Evolutionary conservation across 441 rosid genomes (phyloP), one percentile per base, ranked within the genome.

Genomic region (Populus hybrid): DNA sequence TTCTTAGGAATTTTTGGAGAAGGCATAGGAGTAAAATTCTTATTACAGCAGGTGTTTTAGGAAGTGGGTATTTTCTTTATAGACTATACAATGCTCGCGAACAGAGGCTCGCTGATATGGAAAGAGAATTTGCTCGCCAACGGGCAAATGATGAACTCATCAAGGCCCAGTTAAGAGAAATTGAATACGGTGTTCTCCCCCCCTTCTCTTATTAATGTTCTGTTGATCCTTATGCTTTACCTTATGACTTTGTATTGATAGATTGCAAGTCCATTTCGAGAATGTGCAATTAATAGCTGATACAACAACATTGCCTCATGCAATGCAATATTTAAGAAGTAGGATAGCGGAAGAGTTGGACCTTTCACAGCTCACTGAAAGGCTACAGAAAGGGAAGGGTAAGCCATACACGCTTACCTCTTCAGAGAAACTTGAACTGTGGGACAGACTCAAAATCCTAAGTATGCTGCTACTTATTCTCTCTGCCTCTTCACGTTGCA

Each of bases 201-300:
- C 20, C 11, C 57, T 7, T 26, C 23, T 61, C 79, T 24, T 71
- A 14, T 28, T 5, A 26, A 65, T 34, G 73, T 77, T 35, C 10
- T 69, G 54, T 76, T 77, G 61, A 67, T 67, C 67, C 74, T 76
- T 72, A 30, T 69, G 32, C 20, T 24, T 11, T 73, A 26, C 76
- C 36, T 21, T 61, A 30, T 75, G 23, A 10, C 34, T 67, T 67
- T 34, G 10, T 28, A 26, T 34, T 85, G 76, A 61, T 85, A 91
- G 92, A 82, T 87, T 92, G 93, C 91, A 91, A 91, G 88, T 86
- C 2, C 98, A 95, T 84, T 94, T 92, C 38, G 95, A 92, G 88
- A 90, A 87, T 79, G 89, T 95, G 81, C 99, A 95, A 77, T 83
- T 84, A 82, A 94, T 95, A 76, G 95, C 95, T 71, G 91, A 91